phyloP scores from a whole-genome alignment of 345 rosid species.

The Clarkia xantiana region DNA sequence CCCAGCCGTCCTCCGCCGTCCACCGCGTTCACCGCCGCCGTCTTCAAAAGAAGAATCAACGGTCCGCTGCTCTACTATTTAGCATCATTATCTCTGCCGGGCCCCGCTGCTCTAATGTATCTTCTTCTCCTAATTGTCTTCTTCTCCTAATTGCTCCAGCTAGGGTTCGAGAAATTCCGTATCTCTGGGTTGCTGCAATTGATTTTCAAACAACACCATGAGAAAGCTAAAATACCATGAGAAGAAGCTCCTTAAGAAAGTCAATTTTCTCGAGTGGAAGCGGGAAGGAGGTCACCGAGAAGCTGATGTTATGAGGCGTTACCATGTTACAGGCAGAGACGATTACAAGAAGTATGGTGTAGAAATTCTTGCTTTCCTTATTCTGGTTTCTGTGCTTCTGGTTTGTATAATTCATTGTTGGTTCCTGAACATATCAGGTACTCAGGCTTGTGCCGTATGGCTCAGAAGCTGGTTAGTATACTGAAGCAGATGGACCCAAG shows the following conservation, averaged over 20 bases:
- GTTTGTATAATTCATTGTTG: neutral
- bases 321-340: constrained; percentile 60
- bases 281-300: constrained; percentile 74
- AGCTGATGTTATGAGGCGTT: constrained; percentile 41
- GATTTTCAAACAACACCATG: no score
- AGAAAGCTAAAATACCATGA: constrained; percentile 63
- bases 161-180: no score
- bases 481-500: constrained; percentile 80
- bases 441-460: constrained; percentile 65
- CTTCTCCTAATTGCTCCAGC: no score
- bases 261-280: constrained; percentile 69
- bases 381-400: neutral
- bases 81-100: no score
- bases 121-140: no score
- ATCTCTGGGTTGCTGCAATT: no score
- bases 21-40: no score
- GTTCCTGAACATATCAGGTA: constrained; percentile 28
- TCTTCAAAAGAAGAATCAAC: no score
- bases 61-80: no score
- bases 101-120: no score
- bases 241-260: constrained; percentile 58
- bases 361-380: neutral
- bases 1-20: no score
- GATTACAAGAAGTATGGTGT: constrained; percentile 97
- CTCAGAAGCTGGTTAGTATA: constrained; percentile 61